A percentile compares a stretch with the other conserved stretches of the same genome.
These are phyloP conservation scores for Aureoboletus auriporus DNA, from an alignment of 768 basidiomycete genomes.

Conservation along the genomic window DNA sequence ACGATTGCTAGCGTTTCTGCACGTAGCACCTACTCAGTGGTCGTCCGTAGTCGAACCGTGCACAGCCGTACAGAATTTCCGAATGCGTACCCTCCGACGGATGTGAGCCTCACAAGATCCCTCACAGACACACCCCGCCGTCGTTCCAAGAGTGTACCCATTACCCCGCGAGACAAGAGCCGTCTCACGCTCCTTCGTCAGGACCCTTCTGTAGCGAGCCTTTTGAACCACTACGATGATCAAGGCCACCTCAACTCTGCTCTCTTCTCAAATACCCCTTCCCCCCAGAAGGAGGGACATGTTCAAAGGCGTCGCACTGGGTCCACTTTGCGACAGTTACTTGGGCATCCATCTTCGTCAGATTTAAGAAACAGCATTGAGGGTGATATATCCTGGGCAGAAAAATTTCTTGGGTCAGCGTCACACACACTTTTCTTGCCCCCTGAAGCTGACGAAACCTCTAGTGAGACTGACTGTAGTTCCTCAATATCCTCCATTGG, in stretches of 20 bases:
- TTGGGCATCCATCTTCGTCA: constrained; percentile 48
- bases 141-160: constrained; percentile 32
- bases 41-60: constrained; percentile 59
- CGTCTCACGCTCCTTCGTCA: constrained; percentile 60
- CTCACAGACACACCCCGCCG: constrained; percentile 25
- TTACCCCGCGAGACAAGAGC: constrained; percentile 44
- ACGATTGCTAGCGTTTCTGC: constrained; percentile 52
- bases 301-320: constrained; percentile 58
- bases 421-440: neutral
- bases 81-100: constrained; percentile 48
- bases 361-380: constrained; percentile 38
- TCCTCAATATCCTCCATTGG: constrained; percentile 47
- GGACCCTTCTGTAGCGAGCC: constrained; percentile 75
- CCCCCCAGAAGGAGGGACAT: constrained; percentile 34
- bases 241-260: constrained; percentile 57
- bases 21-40: constrained; percentile 67
- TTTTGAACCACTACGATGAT: constrained; percentile 71
- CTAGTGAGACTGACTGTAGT: constrained; percentile 43
- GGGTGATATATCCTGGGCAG: constrained; percentile 84
- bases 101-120: constrained; percentile 26
- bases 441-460: constrained; percentile 8
- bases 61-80: constrained; percentile 65
- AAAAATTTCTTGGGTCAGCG: constrained; percentile 63
- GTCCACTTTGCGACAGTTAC: constrained; percentile 69
- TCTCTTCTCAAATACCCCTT: constrained; percentile 62